Evolutionary conservation across 2,329 filamentous ascomycete genomes (phyloP), one percentile per base, ranked within the genome.

Genomic region (Colletotrichum scovillei): DNA sequence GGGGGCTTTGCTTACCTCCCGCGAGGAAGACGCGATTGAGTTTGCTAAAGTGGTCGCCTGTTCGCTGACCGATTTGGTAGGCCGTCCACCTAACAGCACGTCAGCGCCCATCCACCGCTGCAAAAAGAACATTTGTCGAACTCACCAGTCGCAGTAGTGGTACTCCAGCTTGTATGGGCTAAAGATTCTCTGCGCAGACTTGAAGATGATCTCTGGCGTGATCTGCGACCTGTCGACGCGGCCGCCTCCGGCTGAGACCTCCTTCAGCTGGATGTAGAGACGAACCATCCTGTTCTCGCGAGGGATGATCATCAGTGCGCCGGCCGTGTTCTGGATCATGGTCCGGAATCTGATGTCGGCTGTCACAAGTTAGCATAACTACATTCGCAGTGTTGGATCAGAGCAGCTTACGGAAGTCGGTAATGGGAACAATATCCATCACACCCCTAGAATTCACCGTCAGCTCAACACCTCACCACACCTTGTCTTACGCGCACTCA

Each of bases 41-140:
- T 8, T 85, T 84, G 60, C 86, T 88, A 79, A 92, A 93, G 52
- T 86, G 83, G 1, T 85, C 86, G 5, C 88, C 90, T 0, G 93
- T 88, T 5, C 92, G 85, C 77, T 93, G 92, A 0, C 91, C 91
- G 60, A 94, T 92, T 72, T 93, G 89, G 77, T 93, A 93, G 0
- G 89, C 90, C 0, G 82, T 91, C 89, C 90, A 93, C 71, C 71
- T 73, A 24, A 4, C 3, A 2, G 1, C 4, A 5, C 26, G 16
- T 64, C 35, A 69, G n/a, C 24, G 11, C 3, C n/a, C 7, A 22
- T 0, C 12, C 24, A 6, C 1, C 19, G 7, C 22, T 30, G 16
- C 7, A 26, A 9, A 12, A 8, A 6, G 6, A 8, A 16, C 0
- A 14, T 19, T 5, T 5, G 1, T n/a, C 5, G 0, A 6, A 6